A percentile compares a stretch with the other conserved stretches of the same genome.
Conservation (phyloP, 441 rosid genomes). For the Capsella rubella region DNA sequence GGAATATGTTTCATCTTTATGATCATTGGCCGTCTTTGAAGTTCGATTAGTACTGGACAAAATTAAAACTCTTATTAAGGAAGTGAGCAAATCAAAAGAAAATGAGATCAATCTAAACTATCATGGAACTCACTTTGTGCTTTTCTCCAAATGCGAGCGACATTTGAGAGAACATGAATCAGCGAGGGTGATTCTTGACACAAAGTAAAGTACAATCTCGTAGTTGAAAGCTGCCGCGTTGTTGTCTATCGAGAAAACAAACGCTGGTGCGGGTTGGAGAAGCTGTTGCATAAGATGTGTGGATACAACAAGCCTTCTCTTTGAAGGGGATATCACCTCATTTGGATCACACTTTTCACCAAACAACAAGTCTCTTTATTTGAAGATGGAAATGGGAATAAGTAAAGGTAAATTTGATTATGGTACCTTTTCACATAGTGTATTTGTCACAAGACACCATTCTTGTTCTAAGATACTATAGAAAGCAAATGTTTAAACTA, state of each 20-base stretch:
- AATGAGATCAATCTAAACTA: not conserved
- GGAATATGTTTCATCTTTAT: slow-evolving; percentile 27
- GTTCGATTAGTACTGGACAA: slow-evolving; percentile 43
- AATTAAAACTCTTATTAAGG: not conserved
- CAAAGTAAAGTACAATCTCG: slow-evolving; percentile 59
- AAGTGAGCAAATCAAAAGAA: not conserved
- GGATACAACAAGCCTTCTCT: slow-evolving; percentile 70
- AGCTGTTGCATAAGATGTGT: slow-evolving; percentile 81
- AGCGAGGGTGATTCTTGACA: slow-evolving; percentile 60
- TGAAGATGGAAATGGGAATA: not conserved
- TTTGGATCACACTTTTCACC: slow-evolving; percentile 48
- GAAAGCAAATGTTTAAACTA: not conserved
- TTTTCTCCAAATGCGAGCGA: slow-evolving; percentile 16
- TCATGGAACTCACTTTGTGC: slow-evolving; percentile 51
- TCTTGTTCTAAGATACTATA: slow-evolving; percentile 61
- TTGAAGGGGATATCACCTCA: slow-evolving; percentile 48
- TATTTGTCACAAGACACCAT: slow-evolving; percentile 68
- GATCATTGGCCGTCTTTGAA: slow-evolving; percentile 33
- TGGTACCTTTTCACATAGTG: slow-evolving; percentile 73
- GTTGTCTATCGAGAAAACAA: slow-evolving; percentile 44
- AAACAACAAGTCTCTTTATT: not conserved
- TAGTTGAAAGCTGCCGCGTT: slow-evolving; percentile 48
- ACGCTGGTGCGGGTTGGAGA: slow-evolving; percentile 59
- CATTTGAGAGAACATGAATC: slow-evolving; percentile 59
- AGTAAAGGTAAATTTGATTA: not conserved